These are phyloP conservation scores for Tillandsia leiboldiana DNA, from an alignment of 176 grass and related monocot genomes.

Conservation along the genomic window DNA sequence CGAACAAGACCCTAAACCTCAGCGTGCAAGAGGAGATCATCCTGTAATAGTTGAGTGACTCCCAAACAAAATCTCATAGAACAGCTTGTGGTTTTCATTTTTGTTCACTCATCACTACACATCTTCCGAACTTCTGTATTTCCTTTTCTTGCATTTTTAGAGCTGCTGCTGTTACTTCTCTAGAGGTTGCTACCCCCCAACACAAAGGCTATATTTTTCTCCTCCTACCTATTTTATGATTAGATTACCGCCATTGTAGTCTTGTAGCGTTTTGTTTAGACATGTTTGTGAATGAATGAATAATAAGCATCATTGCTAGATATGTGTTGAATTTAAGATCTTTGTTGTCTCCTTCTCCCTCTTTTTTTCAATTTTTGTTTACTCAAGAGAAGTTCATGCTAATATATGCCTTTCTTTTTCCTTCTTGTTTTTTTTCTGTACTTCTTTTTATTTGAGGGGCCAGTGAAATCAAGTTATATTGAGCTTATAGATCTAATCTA, in stretches of 20 bases:
- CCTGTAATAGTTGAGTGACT: slow-evolving; percentile 32
- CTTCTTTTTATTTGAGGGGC: no score
- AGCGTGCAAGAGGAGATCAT: slow-evolving; percentile 99
- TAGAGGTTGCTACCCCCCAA: neutral
- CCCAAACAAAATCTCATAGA: slow-evolving; percentile 22
- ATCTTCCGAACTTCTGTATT: neutral
- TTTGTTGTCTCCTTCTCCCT: no score
- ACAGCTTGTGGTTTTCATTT: neutral
- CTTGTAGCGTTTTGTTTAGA: neutral
- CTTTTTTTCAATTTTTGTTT: no score
- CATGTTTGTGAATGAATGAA: no score
- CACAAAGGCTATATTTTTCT: neutral
- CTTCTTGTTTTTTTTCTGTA: no score
- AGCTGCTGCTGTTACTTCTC: neutral
- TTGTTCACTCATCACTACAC: neutral
- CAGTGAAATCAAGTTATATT: no score
- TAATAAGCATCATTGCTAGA: neutral
- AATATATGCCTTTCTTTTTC: no score
- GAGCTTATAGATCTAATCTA: no score
- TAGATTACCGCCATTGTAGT: neutral
- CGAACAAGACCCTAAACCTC: slow-evolving; percentile 84
- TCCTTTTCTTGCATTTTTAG: neutral
- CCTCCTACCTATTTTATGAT: neutral
- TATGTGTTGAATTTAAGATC: no score
- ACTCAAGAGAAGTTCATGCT: no score